These are phyloP conservation scores for Chalciporus sphaerocephalus DNA, from an alignment of 768 basidiomycete genomes.

Conservation along the genomic window DNA sequence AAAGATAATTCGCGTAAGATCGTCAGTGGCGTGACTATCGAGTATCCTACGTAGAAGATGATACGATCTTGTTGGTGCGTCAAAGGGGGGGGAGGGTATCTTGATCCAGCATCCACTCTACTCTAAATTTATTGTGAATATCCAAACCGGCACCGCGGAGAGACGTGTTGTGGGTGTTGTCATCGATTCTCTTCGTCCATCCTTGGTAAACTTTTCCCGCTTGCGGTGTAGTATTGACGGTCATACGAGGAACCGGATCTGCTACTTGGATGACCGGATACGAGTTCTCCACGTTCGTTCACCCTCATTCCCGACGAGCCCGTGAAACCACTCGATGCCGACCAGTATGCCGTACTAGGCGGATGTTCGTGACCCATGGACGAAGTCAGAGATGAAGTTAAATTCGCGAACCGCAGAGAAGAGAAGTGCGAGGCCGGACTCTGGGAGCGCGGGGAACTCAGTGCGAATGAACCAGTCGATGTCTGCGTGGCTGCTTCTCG, in stretches of 20 bases:
- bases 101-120: not conserved
- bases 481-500: slow-evolving; percentile 41
- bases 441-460: slow-evolving; percentile 24
- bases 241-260: slow-evolving; percentile 9
- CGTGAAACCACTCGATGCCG: slow-evolving; percentile 22
- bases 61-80: not conserved
- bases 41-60: slow-evolving; percentile 6
- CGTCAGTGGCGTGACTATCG: slow-evolving; percentile 8
- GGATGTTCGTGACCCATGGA: slow-evolving; percentile 9
- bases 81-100: not conserved
- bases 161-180: not conserved
- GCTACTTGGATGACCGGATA: slow-evolving; percentile 1
- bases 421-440: slow-evolving; percentile 22
- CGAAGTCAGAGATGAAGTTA: not conserved
- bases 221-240: slow-evolving; percentile 16
- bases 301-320: slow-evolving; percentile 11
- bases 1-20: slow-evolving; percentile 22
- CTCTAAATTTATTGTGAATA: not conserved
- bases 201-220: slow-evolving; percentile 10
- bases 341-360: slow-evolving; percentile 24
- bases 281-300: slow-evolving; percentile 29
- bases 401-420: slow-evolving; percentile 21
- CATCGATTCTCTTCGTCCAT: slow-evolving; percentile 7
- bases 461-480: slow-evolving; percentile 30
- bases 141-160: not conserved